Evolutionary conservation across 202 grass and related monocot genomes (phyloP), one percentile per base, ranked within the genome.

Genomic region (Zizania palustris): DNA sequence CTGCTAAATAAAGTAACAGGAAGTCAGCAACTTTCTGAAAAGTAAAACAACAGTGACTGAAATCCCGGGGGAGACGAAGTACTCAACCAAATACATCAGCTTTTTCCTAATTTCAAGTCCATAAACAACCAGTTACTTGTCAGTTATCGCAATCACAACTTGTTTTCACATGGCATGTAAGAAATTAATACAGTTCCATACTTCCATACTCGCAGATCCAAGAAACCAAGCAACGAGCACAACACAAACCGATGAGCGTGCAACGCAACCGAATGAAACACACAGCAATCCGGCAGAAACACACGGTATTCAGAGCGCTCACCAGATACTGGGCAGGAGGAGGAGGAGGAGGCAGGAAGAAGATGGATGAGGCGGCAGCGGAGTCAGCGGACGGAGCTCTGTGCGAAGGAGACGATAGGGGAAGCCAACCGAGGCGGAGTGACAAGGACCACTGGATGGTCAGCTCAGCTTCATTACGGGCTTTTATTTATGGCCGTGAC

Each of bases 121-220:
- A 8, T 19, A 48, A 64, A 8, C 13, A 81, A 3, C 38, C 11
- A 4, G 19, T 2, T 5, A 15, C 45, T 45, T 14, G 13, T 20
- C 36, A 28, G 28, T 28, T 28, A 28, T 28, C 28, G 28, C 28
- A 28, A 0, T 28, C 28, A 28, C 28, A 28, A 28, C 28, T 28
- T 28, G 2, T 46, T 40, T 34, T 12, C 7, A 21, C 6, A 68
- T 45, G 65, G 11, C 19, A 16, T 8, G 15, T 9, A 39, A 58
- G 20, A 74, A 53, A 3, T n/a, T n/a, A n/a, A n/a, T 56, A 15
- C 12, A 28, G 28, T 40, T 43, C 42, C 13, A 13, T 44, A 7
- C n/a, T 55, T 53, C 64, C 58, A 55, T 72, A 63, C 22, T 46
- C 41, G 5, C 7, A 86, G 73, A 86, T 86, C 84, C 78, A 65